A percentile compares a stretch with the other conserved stretches of the same genome.
Evolutionary conservation across 306 rosid genomes (phyloP).

Genomic region (Acmispon strigosus): DNA sequence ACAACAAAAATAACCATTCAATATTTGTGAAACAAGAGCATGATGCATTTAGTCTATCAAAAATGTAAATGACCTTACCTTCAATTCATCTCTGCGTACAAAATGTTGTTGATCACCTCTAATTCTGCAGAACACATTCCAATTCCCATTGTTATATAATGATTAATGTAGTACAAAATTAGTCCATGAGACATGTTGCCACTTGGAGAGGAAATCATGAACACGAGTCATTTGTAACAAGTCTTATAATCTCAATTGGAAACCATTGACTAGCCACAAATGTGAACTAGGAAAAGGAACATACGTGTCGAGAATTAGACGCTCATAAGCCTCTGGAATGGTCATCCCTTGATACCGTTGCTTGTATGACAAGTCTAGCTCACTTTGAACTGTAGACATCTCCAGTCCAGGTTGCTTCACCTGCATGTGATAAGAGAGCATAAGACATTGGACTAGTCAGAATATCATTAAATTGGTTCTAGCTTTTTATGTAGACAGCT

Average conservation of each 20-base stretch:
- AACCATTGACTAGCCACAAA: background rate
- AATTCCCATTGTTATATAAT: background rate
- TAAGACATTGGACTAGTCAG: slow-evolving; percentile 15
- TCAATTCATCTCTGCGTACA: slow-evolving; percentile 93
- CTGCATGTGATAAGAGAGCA: slow-evolving; percentile 28
- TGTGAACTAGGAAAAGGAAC: slow-evolving; percentile 18
- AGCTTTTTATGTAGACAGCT: background rate
- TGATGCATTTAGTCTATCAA: background rate
- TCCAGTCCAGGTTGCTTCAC: slow-evolving; percentile 98
- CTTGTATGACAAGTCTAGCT: slow-evolving; percentile 77
- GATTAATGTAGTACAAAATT: background rate
- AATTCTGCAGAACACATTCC: slow-evolving; percentile 48
- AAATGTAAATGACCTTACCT: slow-evolving; percentile 40
- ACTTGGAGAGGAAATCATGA: background rate
- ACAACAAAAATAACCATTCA: slow-evolving; percentile 1
- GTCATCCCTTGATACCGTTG: slow-evolving; percentile 75
- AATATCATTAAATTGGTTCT: background rate
- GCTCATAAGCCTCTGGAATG: slow-evolving; percentile 97
- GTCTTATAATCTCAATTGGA: background rate
- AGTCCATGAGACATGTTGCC: background rate
- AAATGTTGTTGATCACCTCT: slow-evolving; percentile 96
- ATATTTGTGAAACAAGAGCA: background rate
- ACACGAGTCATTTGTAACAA: background rate
- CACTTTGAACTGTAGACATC: slow-evolving; percentile 85
- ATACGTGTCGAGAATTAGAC: slow-evolving; percentile 96